phyloP scores from a whole-genome alignment of 2,329 filamentous ascomycete genomes.

The Trichoderma gracile region DNA sequence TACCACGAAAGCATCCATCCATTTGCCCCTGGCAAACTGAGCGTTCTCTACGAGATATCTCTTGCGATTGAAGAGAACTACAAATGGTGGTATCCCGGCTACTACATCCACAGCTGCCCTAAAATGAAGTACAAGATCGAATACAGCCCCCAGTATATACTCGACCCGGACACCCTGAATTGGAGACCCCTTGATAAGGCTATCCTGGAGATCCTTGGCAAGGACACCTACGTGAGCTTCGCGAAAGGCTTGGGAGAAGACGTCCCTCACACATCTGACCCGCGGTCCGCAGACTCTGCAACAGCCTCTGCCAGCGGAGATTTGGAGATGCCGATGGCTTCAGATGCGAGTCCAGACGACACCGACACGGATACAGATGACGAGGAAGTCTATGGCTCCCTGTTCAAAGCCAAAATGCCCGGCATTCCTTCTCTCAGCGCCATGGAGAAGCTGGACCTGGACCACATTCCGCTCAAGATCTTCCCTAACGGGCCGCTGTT shows the following conservation, averaged over 20 bases:
- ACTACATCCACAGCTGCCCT: constrained; percentile 76
- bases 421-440: constrained; percentile 60
- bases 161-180: constrained; percentile 65
- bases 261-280: background rate
- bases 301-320: background rate
- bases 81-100: constrained; percentile 76
- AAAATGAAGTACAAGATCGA: constrained; percentile 88
- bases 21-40: constrained; percentile 72
- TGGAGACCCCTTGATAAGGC: constrained; percentile 63
- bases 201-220: constrained; percentile 52
- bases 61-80: constrained; percentile 70
- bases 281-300: background rate
- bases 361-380: constrained; percentile 29
- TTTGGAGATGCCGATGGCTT: background rate
- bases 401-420: constrained; percentile 66
- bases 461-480: constrained; percentile 57
- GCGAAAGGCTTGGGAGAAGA: constrained; percentile 31
- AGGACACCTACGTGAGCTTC: constrained; percentile 57
- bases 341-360: constrained; percentile 8
- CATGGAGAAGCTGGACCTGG: constrained; percentile 58
- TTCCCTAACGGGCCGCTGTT: constrained; percentile 42
- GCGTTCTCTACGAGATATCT: constrained; percentile 71
- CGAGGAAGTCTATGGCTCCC: constrained; percentile 36
- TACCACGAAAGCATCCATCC: constrained; percentile 74
- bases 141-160: constrained; percentile 71